phyloP scores from a whole-genome alignment of 148 eudicot species.

The Bassia scoparia region DNA sequence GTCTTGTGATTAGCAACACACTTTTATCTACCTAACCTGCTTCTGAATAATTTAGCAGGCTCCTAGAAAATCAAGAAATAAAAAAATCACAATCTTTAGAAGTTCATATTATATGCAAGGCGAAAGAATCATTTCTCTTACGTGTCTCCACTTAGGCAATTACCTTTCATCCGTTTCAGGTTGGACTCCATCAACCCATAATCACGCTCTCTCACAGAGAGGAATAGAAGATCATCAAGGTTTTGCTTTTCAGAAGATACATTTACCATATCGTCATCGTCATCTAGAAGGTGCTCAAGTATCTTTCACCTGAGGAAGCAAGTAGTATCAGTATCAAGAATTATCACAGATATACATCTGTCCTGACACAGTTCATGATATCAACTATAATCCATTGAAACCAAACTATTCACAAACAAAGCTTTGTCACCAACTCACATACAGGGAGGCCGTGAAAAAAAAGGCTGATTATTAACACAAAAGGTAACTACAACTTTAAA shows the following conservation, averaged over 20 bases:
- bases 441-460: too few species aligned
- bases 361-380: neutral
- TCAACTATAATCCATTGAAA: neutral
- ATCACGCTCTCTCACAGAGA: constrained; percentile 55
- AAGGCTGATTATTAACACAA: too few species aligned
- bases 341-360: neutral
- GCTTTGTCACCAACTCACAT: too few species aligned
- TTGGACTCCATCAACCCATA: constrained; percentile 50
- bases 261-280: constrained; percentile 99
- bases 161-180: constrained; percentile 63
- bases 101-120: neutral
- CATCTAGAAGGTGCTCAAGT: constrained; percentile 85
- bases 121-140: neutral
- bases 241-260: constrained; percentile 90
- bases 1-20: constrained; percentile 40
- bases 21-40: constrained; percentile 44
- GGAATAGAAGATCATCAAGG: constrained; percentile 54
- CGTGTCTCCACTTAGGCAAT: neutral
- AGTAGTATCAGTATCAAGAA: constrained; percentile 16
- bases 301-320: constrained; percentile 72
- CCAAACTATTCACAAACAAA: neutral
- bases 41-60: constrained; percentile 51
- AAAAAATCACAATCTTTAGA: too few species aligned
- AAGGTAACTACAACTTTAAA: too few species aligned
- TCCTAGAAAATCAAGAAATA: constrained; percentile 36